Percentiles rank a stretch among this genome's conserved stretches.
Evolutionary conservation across 768 basidiomycete species (phyloP).

Genomic region (Tulasnella calospora): DNA sequence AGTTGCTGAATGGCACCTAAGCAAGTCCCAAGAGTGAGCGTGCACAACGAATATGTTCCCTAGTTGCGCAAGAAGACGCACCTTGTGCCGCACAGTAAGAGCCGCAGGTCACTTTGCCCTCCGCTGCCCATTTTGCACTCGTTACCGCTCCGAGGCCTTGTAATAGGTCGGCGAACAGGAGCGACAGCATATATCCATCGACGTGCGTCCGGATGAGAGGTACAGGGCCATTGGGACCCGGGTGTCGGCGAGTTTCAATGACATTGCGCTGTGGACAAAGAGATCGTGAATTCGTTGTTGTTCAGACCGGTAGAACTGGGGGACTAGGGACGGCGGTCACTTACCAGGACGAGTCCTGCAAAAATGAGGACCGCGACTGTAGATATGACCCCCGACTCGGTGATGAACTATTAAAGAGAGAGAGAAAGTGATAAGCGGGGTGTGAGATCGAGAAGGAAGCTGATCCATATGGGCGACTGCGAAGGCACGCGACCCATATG

Average conservation of each 20-base stretch:
- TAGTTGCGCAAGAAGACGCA: too few relatives aligned
- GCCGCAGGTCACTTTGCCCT: slow-evolving; percentile 1
- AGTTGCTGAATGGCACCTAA: slow-evolving; percentile 22
- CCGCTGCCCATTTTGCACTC: slow-evolving; percentile 14
- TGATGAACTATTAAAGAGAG: slow-evolving; percentile 19
- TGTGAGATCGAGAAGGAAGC: neutral
- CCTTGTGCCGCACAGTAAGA: slow-evolving; percentile 22
- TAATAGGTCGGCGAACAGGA: slow-evolving; percentile 23
- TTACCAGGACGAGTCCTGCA: slow-evolving; percentile 7
- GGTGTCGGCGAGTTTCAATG: neutral
- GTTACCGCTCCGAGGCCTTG: slow-evolving; percentile 19
- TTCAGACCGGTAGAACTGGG: neutral
- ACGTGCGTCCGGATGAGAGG: slow-evolving; percentile 24
- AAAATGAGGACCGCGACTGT: slow-evolving; percentile 17
- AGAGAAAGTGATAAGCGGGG: neutral
- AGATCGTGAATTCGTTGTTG: neutral
- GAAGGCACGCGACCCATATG: neutral
- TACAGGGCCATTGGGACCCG: neutral
- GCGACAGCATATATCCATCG: slow-evolving; percentile 23
- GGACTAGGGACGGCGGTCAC: neutral
- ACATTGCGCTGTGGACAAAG: slow-evolving; percentile 11
- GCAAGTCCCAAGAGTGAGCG: neutral
- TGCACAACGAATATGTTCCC: neutral
- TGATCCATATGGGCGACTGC: neutral
- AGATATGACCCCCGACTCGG: slow-evolving; percentile 17